phyloP scores from a whole-genome alignment of 768 basidiomycete species.

The Russula vinacea region DNA sequence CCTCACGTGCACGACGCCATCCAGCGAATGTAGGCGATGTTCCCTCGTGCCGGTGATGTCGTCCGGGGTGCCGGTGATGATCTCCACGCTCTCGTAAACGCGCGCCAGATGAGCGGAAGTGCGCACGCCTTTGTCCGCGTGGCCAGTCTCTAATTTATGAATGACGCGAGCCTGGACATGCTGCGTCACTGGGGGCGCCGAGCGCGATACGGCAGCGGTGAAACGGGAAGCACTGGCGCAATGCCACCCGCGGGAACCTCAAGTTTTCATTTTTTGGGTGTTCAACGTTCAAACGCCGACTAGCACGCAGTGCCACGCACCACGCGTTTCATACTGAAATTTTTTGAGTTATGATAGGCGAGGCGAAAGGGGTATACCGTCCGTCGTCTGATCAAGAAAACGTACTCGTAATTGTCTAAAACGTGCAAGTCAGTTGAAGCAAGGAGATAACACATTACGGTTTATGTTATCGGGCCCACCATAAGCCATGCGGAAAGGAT shows the following conservation, averaged over 20 bases:
- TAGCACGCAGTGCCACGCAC: slow-evolving; percentile 97
- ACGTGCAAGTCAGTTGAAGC: neutral
- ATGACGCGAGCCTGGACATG: slow-evolving; percentile 73
- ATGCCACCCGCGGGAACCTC: slow-evolving; percentile 34
- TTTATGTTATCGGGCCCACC: slow-evolving; percentile 39
- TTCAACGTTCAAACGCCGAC: slow-evolving; percentile 95
- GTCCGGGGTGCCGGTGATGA: slow-evolving; percentile 30
- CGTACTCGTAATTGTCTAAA: slow-evolving; percentile 68
- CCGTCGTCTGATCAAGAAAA: neutral
- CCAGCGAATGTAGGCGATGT: slow-evolving; percentile 38
- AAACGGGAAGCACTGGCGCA: slow-evolving; percentile 24
- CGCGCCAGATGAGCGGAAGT: slow-evolving; percentile 49
- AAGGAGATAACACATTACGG: slow-evolving; percentile 13
- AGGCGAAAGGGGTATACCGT: slow-evolving; percentile 31
- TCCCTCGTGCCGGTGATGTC: slow-evolving; percentile 33
- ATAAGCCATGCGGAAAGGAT: slow-evolving; percentile 77
- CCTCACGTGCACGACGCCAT: slow-evolving; percentile 67
- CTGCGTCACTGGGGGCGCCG: slow-evolving; percentile 65
- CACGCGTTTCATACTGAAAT: slow-evolving; percentile 69
- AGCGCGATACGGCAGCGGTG: slow-evolving; percentile 31
- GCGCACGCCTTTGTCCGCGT: slow-evolving; percentile 48
- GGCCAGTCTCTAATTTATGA: slow-evolving; percentile 56
- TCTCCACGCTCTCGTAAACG: slow-evolving; percentile 43
- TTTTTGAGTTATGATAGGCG: too few species aligned
- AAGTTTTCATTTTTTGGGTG: slow-evolving; percentile 82